These are phyloP conservation scores for Rhodotorula kratochvilovae DNA, from an alignment of 768 basidiomycete genomes.

Conservation along the genomic window DNA sequence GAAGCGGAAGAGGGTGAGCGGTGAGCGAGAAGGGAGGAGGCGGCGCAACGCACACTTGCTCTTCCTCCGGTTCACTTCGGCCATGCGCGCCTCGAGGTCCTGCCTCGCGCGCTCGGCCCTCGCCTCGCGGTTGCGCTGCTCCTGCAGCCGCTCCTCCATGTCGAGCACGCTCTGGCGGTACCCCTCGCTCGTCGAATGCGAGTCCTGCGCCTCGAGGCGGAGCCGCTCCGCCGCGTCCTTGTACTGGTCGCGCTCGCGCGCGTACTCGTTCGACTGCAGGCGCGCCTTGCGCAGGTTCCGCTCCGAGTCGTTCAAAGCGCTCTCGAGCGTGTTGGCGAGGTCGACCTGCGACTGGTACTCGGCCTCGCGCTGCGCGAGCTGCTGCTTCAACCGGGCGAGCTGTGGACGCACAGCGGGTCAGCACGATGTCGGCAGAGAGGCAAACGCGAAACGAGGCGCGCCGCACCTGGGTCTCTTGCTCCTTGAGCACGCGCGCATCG, in stretches of 20 bases:
- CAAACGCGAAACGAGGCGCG: not conserved
- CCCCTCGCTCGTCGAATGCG: constrained; percentile 73
- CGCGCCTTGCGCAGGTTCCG: constrained; percentile 93
- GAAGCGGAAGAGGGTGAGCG: not conserved
- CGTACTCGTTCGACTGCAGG: constrained; percentile 85
- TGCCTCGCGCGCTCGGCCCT: constrained; percentile 67
- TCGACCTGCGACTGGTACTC: constrained; percentile 90
- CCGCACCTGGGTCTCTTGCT: constrained; percentile 37
- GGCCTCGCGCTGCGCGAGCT: constrained; percentile 83
- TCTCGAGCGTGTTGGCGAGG: constrained; percentile 74
- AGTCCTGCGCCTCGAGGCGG: constrained; percentile 69
- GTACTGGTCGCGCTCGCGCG: constrained; percentile 74
- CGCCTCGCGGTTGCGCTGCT: constrained; percentile 76
- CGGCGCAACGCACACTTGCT: constrained; percentile 64
- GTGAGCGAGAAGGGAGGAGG: not conserved
- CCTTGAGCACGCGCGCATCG: constrained; percentile 37
- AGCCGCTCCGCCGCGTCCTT: constrained; percentile 63
- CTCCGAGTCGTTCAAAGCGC: constrained; percentile 82
- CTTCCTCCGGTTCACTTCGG: constrained; percentile 75
- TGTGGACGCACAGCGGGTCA: constrained; percentile 56
- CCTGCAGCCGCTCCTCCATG: constrained; percentile 68
- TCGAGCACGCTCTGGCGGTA: constrained; percentile 53
- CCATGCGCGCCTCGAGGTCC: constrained; percentile 81
- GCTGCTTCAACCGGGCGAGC: constrained; percentile 91
- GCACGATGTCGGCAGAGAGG: too few relatives aligned